phyloP scores from a whole-genome alignment of 176 grass and related monocot species.

The Alopecurus myosuroides region DNA sequence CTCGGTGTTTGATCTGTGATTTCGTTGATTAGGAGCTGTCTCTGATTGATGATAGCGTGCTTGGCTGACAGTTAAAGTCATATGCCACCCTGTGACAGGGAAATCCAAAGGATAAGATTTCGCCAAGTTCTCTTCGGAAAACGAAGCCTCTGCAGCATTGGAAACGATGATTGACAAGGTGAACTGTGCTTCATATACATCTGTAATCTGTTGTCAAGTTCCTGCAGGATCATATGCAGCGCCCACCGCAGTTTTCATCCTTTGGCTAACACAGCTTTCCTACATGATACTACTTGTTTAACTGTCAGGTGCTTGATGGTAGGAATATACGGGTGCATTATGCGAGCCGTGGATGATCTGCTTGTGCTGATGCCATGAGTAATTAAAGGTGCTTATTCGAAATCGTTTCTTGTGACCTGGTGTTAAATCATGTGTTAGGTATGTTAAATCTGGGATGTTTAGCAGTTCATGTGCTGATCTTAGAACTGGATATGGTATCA shows the following conservation, averaged over 20 bases:
- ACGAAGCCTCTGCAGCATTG: slow-evolving; percentile 25
- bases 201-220: too few species aligned
- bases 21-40: neutral
- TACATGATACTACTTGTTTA: too few species aligned
- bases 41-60: neutral
- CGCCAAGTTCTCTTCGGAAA: slow-evolving; percentile 30
- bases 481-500: neutral
- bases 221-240: neutral
- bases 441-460: neutral
- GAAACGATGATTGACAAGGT: slow-evolving; percentile 44
- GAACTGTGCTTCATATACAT: too few species aligned
- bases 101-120: slow-evolving; percentile 58
- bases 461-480: neutral
- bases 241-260: too few species aligned
- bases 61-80: slow-evolving; percentile 34
- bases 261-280: too few species aligned
- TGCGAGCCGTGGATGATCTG: slow-evolving; percentile 8
- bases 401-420: neutral
- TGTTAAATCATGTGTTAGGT: neutral
- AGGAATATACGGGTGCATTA: slow-evolving; percentile 38
- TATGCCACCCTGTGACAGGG: slow-evolving; percentile 46
- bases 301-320: slow-evolving; percentile 47
- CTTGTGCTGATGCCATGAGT: neutral
- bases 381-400: neutral
- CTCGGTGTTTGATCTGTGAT: neutral